Conservation (phyloP, 179 eudicot genomes). For the Spergularia azorica region DNA sequence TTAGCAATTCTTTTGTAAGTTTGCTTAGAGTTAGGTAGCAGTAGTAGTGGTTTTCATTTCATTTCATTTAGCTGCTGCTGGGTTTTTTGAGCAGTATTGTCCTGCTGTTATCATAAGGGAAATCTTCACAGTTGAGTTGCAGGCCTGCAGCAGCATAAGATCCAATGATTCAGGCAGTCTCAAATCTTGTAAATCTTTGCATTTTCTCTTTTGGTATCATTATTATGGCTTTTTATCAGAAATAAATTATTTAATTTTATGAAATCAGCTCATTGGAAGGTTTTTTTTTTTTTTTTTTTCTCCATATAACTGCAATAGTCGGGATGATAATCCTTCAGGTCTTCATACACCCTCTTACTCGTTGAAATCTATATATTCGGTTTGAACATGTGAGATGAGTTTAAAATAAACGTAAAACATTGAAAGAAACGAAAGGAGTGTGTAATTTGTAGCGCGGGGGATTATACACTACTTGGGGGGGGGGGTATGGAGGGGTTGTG, state of each 20-base stretch:
- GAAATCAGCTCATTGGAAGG: not conserved
- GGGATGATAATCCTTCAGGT: too few species aligned
- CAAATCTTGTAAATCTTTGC: conserved; percentile 18
- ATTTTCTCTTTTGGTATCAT: not conserved
- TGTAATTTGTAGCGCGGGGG: too few species aligned
- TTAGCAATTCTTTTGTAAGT: not conserved
- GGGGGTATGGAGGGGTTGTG: too few species aligned
- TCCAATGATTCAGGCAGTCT: not conserved
- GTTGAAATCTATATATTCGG: too few species aligned
- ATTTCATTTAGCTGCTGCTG: not conserved
- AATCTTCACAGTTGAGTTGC: not conserved
- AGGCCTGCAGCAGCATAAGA: not conserved
- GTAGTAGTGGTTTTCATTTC: conserved; percentile 6
- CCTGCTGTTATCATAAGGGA: not conserved
- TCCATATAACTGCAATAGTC: too few species aligned
- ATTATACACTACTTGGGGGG: too few species aligned
- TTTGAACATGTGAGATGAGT: too few species aligned
- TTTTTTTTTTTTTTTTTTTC: too few species aligned
- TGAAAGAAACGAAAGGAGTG: too few species aligned
- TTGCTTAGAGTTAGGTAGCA: not conserved
- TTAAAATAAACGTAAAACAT: too few species aligned
- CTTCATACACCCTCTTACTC: too few species aligned
- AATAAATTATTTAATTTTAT: too few species aligned
- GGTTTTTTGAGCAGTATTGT: not conserved
- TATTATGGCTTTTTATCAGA: not conserved